A percentile compares a stretch with the other conserved stretches of the same genome.
Evolutionary conservation across 495 filamentous ascomycete species (phyloP).

Genomic region (Darksidea phi): DNA sequence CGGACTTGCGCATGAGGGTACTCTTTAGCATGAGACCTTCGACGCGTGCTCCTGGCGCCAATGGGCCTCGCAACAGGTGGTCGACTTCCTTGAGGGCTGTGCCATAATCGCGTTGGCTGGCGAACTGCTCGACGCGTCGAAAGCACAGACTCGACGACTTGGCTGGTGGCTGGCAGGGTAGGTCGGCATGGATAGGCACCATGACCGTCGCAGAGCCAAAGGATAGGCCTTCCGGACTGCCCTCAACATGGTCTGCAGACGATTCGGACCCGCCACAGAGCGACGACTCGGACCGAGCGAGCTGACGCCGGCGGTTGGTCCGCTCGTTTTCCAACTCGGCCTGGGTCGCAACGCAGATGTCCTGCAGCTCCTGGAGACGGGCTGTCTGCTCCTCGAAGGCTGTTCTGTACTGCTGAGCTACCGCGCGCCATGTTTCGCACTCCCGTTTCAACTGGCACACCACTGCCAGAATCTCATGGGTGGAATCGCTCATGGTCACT

Average conservation of each 20-base stretch:
- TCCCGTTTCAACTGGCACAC: slow-evolving; percentile 15
- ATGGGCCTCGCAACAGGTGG: slow-evolving; percentile 1
- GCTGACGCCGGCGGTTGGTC: background rate
- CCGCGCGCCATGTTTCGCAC: slow-evolving; percentile 6
- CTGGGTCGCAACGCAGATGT: slow-evolving; percentile 21
- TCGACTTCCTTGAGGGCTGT: slow-evolving; percentile 11
- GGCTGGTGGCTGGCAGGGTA: background rate
- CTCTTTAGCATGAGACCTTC: slow-evolving; percentile 24
- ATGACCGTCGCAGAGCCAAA: background rate
- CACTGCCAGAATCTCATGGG: slow-evolving; percentile 2
- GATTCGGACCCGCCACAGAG: too few species aligned
- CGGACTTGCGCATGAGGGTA: background rate
- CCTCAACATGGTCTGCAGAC: background rate
- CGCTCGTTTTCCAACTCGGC: slow-evolving; percentile 27
- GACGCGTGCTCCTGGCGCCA: slow-evolving; percentile 2
- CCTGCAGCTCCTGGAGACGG: slow-evolving; percentile 10
- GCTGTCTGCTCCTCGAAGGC: slow-evolving; percentile 11
- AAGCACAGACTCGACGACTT: background rate
- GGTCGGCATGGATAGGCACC: background rate
- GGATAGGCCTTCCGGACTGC: background rate
- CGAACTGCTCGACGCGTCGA: background rate
- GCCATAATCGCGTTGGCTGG: background rate
- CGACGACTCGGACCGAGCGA: background rate
- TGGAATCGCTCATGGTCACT: background rate
- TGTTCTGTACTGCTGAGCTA: slow-evolving; percentile 7